Evolutionary conservation across 1,139 yeast genomes (phyloP).

Genomic region (Sugiyamaella pinicola): DNA sequence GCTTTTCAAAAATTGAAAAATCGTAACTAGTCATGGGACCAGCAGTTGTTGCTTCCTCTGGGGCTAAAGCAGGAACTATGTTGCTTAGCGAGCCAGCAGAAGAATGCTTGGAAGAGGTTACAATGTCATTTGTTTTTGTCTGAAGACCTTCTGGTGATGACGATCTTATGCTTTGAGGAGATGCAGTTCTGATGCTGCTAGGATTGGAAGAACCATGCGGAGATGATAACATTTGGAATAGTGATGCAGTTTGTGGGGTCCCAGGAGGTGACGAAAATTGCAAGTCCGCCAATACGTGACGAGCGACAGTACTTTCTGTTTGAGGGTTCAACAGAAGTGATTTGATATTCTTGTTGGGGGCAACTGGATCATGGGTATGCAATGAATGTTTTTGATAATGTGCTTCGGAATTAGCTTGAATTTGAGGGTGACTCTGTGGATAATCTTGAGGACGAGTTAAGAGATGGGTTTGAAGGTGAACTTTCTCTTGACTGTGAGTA

Average conservation of each 20-base stretch:
- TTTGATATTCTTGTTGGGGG: background rate
- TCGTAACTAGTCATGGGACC: background rate
- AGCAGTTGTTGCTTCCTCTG: background rate
- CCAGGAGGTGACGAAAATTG: constrained; percentile 15
- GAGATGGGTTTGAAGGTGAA: too few relatives aligned
- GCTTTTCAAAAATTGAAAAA: background rate
- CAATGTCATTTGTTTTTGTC: background rate
- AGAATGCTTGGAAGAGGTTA: background rate
- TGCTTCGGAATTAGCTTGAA: too few relatives aligned
- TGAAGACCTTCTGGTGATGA: constrained; percentile 7
- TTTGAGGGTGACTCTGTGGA: too few relatives aligned
- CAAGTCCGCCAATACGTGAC: background rate
- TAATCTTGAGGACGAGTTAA: too few relatives aligned
- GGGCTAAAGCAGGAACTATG: background rate
- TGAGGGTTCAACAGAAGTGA: background rate
- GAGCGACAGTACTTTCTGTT: background rate
- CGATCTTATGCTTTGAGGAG: constrained; percentile 10
- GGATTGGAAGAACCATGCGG: constrained; percentile 5
- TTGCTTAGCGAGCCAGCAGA: background rate
- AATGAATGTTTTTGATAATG: background rate
- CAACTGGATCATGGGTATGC: background rate
- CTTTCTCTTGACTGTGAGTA: too few relatives aligned
- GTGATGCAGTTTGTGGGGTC: constrained; percentile 11
- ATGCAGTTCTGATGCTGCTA: constrained; percentile 5
- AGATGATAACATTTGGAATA: constrained; percentile 13